Percentiles rank a stretch among this genome's conserved stretches.
phyloP scores from a whole-genome alignment of 78 protist species.

The Reticulomyxa filosa region DNA sequence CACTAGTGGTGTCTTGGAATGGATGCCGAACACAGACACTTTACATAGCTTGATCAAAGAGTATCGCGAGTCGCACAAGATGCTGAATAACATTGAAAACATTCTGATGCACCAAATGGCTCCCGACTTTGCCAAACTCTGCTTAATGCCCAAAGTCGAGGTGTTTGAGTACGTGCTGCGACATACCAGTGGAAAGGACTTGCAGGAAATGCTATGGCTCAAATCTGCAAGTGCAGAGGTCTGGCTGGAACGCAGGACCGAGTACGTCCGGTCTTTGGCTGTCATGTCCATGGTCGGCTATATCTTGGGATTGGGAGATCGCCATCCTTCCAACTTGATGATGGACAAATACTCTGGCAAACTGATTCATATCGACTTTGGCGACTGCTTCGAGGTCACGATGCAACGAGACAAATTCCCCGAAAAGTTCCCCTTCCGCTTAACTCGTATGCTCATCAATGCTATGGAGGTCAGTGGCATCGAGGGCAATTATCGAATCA shows the following conservation, averaged over 20 bases:
- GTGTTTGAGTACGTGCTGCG: conserved; percentile 69
- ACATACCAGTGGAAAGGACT: conserved; percentile 71
- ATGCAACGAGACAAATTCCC: conserved; percentile 85
- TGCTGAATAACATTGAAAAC: conserved; percentile 44
- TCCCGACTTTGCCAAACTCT: conserved; percentile 66
- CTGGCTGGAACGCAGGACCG: conserved; percentile 55
- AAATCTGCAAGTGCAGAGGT: conserved; percentile 45
- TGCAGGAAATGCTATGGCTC: conserved; percentile 52
- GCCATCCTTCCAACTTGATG: conserved; percentile 87
- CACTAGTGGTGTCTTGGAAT: conserved; percentile 56
- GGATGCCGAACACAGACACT: conserved; percentile 78
- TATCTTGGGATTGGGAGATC: conserved; percentile 82
- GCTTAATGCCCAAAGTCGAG: conserved; percentile 77
- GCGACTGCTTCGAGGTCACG: conserved; percentile 95
- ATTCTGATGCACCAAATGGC: conserved; percentile 64
- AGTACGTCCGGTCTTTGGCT: conserved; percentile 56
- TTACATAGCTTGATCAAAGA: conserved; percentile 57
- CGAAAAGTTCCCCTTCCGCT: conserved; percentile 94
- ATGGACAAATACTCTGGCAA: conserved; percentile 60
- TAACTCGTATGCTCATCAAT: conserved; percentile 86
- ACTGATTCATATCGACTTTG: conserved; percentile 90
- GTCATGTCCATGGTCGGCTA: conserved; percentile 66
- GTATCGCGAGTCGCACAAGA: conserved; percentile 29
- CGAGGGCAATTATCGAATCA: conserved; percentile 82
- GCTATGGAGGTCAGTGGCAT: conserved; percentile 95